Evolutionary conservation across 106 monocot genomes (phyloP), one percentile per base, ranked within the genome.

Genomic region (Hemerocallis citrina): DNA sequence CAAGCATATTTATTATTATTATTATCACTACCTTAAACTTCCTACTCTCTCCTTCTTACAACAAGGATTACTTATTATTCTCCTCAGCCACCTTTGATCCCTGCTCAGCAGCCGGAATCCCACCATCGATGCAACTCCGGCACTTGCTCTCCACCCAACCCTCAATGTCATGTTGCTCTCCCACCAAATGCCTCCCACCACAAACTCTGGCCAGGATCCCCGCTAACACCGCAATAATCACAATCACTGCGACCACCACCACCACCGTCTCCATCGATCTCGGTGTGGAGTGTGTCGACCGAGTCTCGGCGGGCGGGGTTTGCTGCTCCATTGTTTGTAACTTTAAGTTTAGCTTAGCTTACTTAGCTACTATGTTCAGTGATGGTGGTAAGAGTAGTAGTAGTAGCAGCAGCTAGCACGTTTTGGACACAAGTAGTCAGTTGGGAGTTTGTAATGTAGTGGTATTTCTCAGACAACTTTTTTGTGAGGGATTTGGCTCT

Each of bases 141-240:
- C 80, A 80, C 24, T 63, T 75, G 4, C 66, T 61, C 67, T 80
- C 80, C 40, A 80, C 71, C 75, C 80, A 80, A 31, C 80, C 80
- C 43, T 80, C 74, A 1, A 65, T 31, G 42, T 75, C 75, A 29
- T 62, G 57, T n/a, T 62, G 57, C 28, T 66, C 68, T 10, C 58
- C 64, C 3, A 52, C 69, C 54, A 54, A 54, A 32, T 54, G 54
- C 31, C 54, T 1, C 27, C 67, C 67, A 14, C 64, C 64, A 15
- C 64, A 64, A 5, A 64, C 10, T 13, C 50, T 7, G 8, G 64
- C 64, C 12, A 64, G 34, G 33, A 64, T 50, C 23, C 64, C 64
- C 6, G 64, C 64, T 1, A 64, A 31, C 49, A 64, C 50, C 7
- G 24, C 64, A 0, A 51, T 15, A 35, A 64, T 51, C 16, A 64